Evolutionary conservation across 2,329 filamentous ascomycete species (phyloP), one percentile per base, ranked within the genome.

Genomic region (Elsinoe perseae): DNA sequence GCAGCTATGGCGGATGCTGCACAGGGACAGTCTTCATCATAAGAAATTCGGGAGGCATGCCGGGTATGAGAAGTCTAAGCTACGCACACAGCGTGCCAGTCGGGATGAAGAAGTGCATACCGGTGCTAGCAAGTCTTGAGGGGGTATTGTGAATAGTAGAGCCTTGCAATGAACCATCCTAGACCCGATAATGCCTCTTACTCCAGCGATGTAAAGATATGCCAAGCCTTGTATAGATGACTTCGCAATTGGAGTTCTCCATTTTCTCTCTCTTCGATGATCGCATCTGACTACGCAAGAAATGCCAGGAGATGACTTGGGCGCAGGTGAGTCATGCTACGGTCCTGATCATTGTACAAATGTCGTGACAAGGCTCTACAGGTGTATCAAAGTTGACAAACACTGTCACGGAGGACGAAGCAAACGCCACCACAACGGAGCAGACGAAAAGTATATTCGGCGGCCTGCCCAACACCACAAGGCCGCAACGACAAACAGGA

Each of bases 1-100:
- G 71, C 72, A 55, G 75, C 75, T 56, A 70, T 76, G 63, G 70
- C 73, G 36, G 36, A 52, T 27, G 12, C 57, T 42, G 59, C 57
- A 43, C 42, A 58, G 32, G 48, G 48, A 23, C 32, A 34, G 30
- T 52, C 48, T 23, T 52, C 48, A 16, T 52, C 48, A n/a, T 52
- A 52, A 36, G 48, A 23, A 16, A 12, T 20, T 21, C 3, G 20
- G 14, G 9, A 20, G 27, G 28, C 20, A 6, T 23, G 40, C n/a
- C 23, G 40, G 40, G 18, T 23, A 10, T n/a, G 20, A 27, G 21
- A 44, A n/a, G 20, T 23, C 21, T 27, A 10, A 21, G 20, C 23
- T 21, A 27, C 14, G 6, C 20, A 23, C 20, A 12, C 23, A 21
- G 18, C 18, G 1, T 21, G 40, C 20, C 14, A 25, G n/a, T 4